Evolutionary conservation across 768 basidiomycete genomes (phyloP).

Genomic region (Tricholoma saponaceum): DNA sequence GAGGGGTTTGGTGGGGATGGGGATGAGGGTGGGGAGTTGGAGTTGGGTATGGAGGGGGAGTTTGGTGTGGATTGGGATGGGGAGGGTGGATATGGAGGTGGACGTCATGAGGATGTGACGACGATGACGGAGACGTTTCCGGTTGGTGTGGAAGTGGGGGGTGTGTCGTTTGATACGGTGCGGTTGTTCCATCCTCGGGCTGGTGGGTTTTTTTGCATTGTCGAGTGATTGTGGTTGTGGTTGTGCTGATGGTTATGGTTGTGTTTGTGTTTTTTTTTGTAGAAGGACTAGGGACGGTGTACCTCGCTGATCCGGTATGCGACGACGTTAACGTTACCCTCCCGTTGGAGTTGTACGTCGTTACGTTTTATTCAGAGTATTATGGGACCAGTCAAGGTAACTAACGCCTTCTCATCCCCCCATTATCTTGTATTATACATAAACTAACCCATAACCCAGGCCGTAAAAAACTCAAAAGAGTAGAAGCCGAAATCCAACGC

Average conservation of each 20-base stretch:
- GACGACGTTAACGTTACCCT: constrained; percentile 54
- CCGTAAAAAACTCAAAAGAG: constrained; percentile 62
- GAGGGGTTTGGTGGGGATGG: constrained; percentile 19
- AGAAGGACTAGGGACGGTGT: constrained; percentile 66
- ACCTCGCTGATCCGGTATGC: constrained; percentile 72
- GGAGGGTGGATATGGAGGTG: too few relatives aligned
- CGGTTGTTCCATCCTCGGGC: constrained; percentile 69
- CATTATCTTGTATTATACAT: neutral
- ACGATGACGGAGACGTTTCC: constrained; percentile 61
- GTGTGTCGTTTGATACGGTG: constrained; percentile 58
- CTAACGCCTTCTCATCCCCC: neutral
- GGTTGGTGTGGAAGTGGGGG: constrained; percentile 52
- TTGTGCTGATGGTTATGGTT: neutral
- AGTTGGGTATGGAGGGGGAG: neutral
- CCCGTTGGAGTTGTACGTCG: constrained; percentile 64
- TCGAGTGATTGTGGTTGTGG: neutral
- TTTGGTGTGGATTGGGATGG: neutral
- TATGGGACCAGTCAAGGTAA: constrained; percentile 63
- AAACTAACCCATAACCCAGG: constrained; percentile 28
- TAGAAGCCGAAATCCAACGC: constrained; percentile 63
- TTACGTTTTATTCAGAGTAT: constrained; percentile 65
- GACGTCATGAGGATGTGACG: neutral
- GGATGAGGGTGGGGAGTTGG: neutral
- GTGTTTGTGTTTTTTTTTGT: too few relatives aligned
- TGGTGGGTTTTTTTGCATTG: constrained; percentile 36